A percentile compares a stretch with the other conserved stretches of the same genome.
phyloP scores from a whole-genome alignment of 1,284 basidiomycete genomes.

The Trichosporon coremiiforme region DNA sequence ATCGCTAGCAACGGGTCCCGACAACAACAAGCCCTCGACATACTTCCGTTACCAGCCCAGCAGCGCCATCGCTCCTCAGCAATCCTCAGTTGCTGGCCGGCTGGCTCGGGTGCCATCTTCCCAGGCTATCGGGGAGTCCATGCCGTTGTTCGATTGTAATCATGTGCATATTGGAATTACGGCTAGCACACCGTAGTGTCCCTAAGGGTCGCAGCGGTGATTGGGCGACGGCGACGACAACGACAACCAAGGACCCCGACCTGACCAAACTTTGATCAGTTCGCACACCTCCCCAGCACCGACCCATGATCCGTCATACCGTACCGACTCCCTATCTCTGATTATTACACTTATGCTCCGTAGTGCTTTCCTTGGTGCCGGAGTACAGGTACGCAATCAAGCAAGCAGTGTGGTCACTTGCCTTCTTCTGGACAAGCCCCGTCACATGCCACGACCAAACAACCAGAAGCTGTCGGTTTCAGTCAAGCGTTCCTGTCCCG shows the following conservation, averaged over 20 bases:
- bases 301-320: neutral
- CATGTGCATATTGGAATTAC: conserved; percentile 16
- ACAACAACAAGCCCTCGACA: conserved; percentile 8
- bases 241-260: neutral
- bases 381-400: neutral
- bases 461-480: neutral
- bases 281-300: neutral
- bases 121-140: conserved; percentile 8
- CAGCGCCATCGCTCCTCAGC: neutral
- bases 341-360: neutral
- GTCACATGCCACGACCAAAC: neutral
- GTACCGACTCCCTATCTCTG: conserved; percentile 8
- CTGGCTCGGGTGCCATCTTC: neutral
- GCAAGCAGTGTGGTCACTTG: neutral
- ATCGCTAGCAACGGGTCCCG: neutral
- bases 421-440: neutral
- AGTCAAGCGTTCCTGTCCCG: conserved; percentile 10
- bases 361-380: neutral
- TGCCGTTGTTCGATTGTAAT: conserved; percentile 16
- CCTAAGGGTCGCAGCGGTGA: conserved; percentile 7
- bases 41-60: neutral
- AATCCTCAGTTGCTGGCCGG: neutral
- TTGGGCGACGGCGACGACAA: neutral
- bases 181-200: conserved; percentile 11
- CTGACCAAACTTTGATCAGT: neutral